Conservation (phyloP, 805 yeast genomes). For the Priceomyces carsonii region DNA sequence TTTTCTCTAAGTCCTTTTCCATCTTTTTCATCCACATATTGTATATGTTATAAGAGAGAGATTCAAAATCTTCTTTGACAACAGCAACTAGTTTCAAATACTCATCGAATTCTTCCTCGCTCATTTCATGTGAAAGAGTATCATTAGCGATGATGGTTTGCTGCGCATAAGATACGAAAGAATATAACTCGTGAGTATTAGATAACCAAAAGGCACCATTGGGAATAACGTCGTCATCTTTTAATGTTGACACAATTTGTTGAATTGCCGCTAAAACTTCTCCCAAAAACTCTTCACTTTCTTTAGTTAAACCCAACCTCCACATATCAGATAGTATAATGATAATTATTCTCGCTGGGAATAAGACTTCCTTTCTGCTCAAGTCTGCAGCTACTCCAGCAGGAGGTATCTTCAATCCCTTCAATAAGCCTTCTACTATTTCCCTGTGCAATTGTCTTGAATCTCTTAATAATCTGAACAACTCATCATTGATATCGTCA, state of each 20-base stretch:
- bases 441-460: slow-evolving; percentile 75
- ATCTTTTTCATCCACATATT: slow-evolving; percentile 96
- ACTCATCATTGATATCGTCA: slow-evolving; percentile 73
- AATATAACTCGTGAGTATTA: slow-evolving; percentile 91
- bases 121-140: slow-evolving; percentile 77
- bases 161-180: slow-evolving; percentile 93
- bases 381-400: slow-evolving; percentile 82
- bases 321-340: slow-evolving; percentile 95
- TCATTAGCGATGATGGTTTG: slow-evolving; percentile 86
- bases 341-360: slow-evolving; percentile 94
- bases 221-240: slow-evolving; percentile 83
- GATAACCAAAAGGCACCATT: slow-evolving; percentile 98
- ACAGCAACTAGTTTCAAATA: slow-evolving; percentile 86
- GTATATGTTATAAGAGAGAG: slow-evolving; percentile 88
- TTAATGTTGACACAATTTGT: slow-evolving; percentile 71
- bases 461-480: slow-evolving; percentile 69
- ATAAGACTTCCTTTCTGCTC: slow-evolving; percentile 85
- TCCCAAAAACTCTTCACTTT: slow-evolving; percentile 87
- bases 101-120: slow-evolving; percentile 85
- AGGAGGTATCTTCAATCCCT: slow-evolving; percentile 81
- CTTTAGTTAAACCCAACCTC: slow-evolving; percentile 92
- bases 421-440: slow-evolving; percentile 81
- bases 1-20: slow-evolving; percentile 86
- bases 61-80: slow-evolving; percentile 91
- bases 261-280: slow-evolving; percentile 87